A percentile compares a stretch with the other conserved stretches of the same genome.
phyloP scores from a whole-genome alignment of 2,329 filamentous ascomycete species.

The Talaromyces sp. region DNA sequence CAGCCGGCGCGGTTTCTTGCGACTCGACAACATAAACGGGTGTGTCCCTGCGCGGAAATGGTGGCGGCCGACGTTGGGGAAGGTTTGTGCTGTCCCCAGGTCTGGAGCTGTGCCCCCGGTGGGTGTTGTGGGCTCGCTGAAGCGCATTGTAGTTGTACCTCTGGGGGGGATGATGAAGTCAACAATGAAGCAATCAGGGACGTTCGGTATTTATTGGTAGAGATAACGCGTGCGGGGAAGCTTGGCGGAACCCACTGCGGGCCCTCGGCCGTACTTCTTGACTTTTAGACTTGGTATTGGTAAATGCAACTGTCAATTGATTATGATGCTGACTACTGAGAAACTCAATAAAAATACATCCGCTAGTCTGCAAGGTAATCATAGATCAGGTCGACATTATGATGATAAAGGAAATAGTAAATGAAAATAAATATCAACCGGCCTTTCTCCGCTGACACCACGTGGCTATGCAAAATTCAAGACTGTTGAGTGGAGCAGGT shows the following conservation, averaged over 20 bases:
- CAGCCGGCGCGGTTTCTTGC: constrained; percentile 44
- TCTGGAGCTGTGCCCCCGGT: neutral
- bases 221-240: neutral
- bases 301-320: too few relatives aligned
- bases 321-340: neutral
- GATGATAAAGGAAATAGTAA: neutral
- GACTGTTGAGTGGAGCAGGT: neutral
- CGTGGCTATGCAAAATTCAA: constrained; percentile 1
- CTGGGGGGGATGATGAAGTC: neutral
- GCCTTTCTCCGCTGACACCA: constrained; percentile 1
- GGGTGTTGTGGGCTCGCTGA: constrained; percentile 1
- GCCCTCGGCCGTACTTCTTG: too few relatives aligned
- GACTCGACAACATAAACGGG: constrained; percentile 27
- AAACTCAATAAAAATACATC: neutral
- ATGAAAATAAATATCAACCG: neutral
- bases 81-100: neutral
- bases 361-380: neutral
- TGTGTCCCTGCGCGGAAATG: constrained; percentile 20
- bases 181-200: neutral
- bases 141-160: neutral
- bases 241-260: neutral
- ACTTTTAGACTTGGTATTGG: too few relatives aligned
- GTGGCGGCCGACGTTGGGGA: neutral
- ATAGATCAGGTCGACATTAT: neutral
- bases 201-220: neutral